Evolutionary conservation across 345 rosid species (phyloP).

Genomic region (Eucalyptus fibrosa): DNA sequence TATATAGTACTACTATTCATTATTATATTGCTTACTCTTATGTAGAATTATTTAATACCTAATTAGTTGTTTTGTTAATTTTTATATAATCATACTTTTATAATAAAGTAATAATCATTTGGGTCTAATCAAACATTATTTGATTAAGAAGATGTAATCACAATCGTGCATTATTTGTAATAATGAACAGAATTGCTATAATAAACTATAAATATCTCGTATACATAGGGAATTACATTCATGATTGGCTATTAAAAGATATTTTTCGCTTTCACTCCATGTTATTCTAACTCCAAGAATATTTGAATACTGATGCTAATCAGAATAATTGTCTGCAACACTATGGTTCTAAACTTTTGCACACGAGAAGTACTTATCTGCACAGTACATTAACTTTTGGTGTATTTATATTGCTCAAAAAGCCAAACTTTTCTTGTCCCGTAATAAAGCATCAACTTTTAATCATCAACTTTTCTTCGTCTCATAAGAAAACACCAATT

Average conservation of each 20-base stretch:
- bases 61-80: background rate
- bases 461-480: background rate
- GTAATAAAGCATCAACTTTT: background rate
- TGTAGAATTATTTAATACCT: background rate
- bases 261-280: background rate
- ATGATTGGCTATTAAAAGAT: background rate
- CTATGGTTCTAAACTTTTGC: background rate
- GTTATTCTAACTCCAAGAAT: background rate
- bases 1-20: background rate
- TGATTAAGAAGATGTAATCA: background rate
- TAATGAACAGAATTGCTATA: background rate
- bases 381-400: background rate
- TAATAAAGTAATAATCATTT: background rate
- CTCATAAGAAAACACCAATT: background rate
- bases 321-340: background rate
- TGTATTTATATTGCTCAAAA: background rate
- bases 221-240: background rate
- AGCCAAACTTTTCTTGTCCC: background rate
- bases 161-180: background rate
- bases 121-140: background rate
- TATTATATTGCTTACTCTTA: background rate
- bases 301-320: background rate
- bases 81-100: background rate
- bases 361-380: background rate
- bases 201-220: background rate